Conservation (phyloP, 2,329 filamentous ascomycete species). For the Macrophomina phaseolina region DNA sequence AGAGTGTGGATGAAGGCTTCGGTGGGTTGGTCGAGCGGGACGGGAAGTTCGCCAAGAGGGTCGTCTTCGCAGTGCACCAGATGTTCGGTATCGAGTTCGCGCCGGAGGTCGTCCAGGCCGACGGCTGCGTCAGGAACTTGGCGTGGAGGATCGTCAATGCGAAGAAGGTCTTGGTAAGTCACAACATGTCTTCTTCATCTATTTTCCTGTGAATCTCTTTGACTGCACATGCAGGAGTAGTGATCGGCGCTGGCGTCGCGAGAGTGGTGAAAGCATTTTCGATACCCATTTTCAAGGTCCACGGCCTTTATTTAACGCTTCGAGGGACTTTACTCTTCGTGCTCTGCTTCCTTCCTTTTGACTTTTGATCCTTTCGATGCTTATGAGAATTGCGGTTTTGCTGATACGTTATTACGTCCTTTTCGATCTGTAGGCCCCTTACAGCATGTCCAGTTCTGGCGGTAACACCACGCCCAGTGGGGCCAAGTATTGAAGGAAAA, state of each 20-base stretch:
- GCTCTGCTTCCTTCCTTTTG: background rate
- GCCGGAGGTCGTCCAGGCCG: slow-evolving; percentile 86
- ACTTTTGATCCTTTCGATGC: background rate
- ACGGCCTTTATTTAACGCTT: background rate
- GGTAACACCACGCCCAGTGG: slow-evolving; percentile 47
- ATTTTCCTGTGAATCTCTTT: background rate
- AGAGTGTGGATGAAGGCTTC: slow-evolving; percentile 78
- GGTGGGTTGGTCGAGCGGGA: slow-evolving; percentile 85
- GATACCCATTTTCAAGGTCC: background rate
- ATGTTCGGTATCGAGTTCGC: slow-evolving; percentile 98
- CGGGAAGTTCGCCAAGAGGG: slow-evolving; percentile 83
- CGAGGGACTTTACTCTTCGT: background rate
- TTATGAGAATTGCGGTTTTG: background rate
- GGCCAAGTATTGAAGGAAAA: slow-evolving; percentile 27
- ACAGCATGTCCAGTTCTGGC: slow-evolving; percentile 54
- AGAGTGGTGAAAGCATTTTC: too few species aligned
- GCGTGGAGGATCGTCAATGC: slow-evolving; percentile 96
- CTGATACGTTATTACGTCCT: background rate
- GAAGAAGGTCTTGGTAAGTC: slow-evolving; percentile 86
- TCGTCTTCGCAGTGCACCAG: slow-evolving; percentile 92
- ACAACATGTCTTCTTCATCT: slow-evolving; percentile 1
- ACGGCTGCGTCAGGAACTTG: slow-evolving; percentile 87
- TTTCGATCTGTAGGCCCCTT: slow-evolving; percentile 48
- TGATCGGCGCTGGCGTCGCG: too few species aligned
- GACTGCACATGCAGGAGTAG: background rate